A percentile compares a stretch with the other conserved stretches of the same genome.
These are phyloP conservation scores for Linderniella brevidens DNA, from an alignment of 257 asterid genomes.

Conservation along the genomic window DNA sequence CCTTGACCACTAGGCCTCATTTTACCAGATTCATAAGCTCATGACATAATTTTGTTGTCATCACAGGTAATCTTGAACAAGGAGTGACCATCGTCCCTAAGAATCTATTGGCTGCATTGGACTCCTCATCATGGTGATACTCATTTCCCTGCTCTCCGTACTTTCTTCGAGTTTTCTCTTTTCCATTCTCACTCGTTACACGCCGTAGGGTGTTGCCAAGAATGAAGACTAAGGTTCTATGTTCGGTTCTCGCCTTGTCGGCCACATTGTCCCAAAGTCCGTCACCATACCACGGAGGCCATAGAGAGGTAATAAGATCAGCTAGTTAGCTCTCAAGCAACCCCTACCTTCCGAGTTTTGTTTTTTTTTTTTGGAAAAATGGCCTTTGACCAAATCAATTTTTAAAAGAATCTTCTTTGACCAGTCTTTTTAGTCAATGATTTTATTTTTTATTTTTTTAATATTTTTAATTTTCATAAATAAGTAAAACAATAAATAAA, in stretches of 20 bases:
- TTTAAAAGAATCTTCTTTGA: too few relatives aligned
- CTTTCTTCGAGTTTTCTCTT: conserved; percentile 9
- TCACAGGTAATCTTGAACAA: conserved; percentile 40
- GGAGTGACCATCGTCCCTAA: conserved; percentile 32
- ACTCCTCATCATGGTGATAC: conserved; percentile 54
- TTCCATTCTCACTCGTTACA: conserved; percentile 13
- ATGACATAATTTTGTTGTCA: conserved; percentile 12
- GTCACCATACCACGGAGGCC: conserved; percentile 20
- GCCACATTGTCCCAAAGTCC: conserved; percentile 47
- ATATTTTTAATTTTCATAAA: too few relatives aligned
- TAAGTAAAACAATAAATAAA: too few relatives aligned
- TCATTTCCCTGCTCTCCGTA: conserved; percentile 9
- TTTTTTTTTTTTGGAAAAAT: too few relatives aligned
- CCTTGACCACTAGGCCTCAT: too few relatives aligned
- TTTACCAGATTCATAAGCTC: neutral
- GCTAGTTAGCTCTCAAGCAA: neutral
- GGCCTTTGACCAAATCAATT: too few relatives aligned
- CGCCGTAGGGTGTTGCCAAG: conserved; percentile 42
- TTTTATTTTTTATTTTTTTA: too few relatives aligned
- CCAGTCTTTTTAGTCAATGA: too few relatives aligned
- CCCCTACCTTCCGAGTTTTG: too few relatives aligned
- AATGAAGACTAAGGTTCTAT: conserved; percentile 36
- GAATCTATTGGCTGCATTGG: conserved; percentile 34
- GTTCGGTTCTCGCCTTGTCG: conserved; percentile 30
- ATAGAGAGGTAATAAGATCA: conserved; percentile 30